Conservation (phyloP, 768 basidiomycete species). For the Dendrothele bispora region DNA sequence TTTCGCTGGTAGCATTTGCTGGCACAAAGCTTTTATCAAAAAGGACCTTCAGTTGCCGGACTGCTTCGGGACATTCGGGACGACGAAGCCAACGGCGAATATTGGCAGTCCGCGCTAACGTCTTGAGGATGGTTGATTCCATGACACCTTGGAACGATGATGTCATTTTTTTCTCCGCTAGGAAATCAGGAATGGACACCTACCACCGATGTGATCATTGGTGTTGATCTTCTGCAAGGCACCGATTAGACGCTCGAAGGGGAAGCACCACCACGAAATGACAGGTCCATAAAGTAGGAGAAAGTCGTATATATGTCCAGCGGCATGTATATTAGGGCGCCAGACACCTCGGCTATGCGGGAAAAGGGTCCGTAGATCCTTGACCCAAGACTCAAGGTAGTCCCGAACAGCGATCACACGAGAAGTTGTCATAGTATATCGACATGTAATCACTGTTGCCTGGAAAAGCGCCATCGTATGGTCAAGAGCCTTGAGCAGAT, state of each 20-base stretch:
- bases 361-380: conserved; percentile 12
- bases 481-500: conserved; percentile 6
- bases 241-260: conserved; percentile 37
- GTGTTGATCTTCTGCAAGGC: conserved; percentile 30
- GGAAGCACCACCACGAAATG: conserved; percentile 38
- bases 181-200: not conserved
- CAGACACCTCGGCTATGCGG: conserved; percentile 7
- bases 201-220: conserved; percentile 20
- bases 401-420: not conserved
- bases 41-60: conserved; percentile 20
- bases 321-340: conserved; percentile 28
- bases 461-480: conserved; percentile 23
- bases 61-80: conserved; percentile 15
- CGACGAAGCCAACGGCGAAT: conserved; percentile 13
- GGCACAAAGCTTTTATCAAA: conserved; percentile 18
- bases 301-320: conserved; percentile 28
- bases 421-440: conserved; percentile 6
- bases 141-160: not conserved
- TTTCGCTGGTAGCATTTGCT: too few relatives aligned
- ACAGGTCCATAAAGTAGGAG: conserved; percentile 26
- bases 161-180: not conserved
- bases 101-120: conserved; percentile 2
- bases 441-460: conserved; percentile 17
- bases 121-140: conserved; percentile 4
- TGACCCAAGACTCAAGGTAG: conserved; percentile 11